Conservation (phyloP, 2,329 filamentous ascomycete genomes). For the Ceratocystis smalleyi region DNA sequence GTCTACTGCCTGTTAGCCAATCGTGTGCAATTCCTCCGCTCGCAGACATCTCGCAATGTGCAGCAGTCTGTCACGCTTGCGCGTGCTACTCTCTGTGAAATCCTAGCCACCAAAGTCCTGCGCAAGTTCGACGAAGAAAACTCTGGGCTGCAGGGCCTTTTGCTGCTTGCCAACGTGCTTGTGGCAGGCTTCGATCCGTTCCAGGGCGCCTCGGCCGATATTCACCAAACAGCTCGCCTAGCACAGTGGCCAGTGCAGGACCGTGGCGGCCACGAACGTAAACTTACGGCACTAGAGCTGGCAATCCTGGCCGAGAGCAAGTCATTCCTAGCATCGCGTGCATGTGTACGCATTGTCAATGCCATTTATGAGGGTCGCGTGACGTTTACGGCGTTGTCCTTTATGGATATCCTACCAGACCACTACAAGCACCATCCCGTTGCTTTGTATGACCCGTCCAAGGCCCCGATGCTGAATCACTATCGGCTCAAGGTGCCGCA, state of each 20-base stretch:
- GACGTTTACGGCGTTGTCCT: constrained; percentile 54
- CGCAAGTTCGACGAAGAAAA: constrained; percentile 54
- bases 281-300: constrained; percentile 53
- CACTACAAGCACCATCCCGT: constrained; percentile 58
- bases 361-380: constrained; percentile 54
- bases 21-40: constrained; percentile 51
- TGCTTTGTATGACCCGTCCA: constrained; percentile 51
- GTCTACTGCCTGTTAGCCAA: constrained; percentile 61
- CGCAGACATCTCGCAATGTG: constrained; percentile 44
- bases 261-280: constrained; percentile 31
- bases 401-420: constrained; percentile 58
- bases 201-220: constrained; percentile 19
- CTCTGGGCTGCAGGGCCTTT: constrained; percentile 43
- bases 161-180: constrained; percentile 47
- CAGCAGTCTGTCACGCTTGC: constrained; percentile 56
- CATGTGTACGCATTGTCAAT: constrained; percentile 54
- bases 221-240: constrained; percentile 34
- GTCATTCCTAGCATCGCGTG: constrained; percentile 46
- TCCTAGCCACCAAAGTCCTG: constrained; percentile 50
- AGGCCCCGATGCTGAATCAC: constrained; percentile 52
- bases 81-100: constrained; percentile 51
- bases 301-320: constrained; percentile 60
- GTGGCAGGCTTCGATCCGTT: constrained; percentile 16
- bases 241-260: constrained; percentile 27
- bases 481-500: constrained; percentile 56